These are phyloP conservation scores for Pistacia atlantica DNA, from an alignment of 345 rosid species.

Conservation along the genomic window DNA sequence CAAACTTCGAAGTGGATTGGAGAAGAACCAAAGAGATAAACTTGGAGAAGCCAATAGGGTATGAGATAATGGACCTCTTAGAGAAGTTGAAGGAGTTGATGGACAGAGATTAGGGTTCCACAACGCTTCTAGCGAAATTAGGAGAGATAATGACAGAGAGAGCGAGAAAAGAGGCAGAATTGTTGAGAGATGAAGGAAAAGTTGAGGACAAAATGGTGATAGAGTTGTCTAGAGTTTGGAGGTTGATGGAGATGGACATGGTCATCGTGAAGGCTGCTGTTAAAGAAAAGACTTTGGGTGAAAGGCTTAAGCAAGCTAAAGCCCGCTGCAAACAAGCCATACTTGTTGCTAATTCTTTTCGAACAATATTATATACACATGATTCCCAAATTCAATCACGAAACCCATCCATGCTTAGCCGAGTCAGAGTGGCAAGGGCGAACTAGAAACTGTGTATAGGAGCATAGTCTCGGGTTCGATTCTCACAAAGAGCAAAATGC, in stretches of 20 bases:
- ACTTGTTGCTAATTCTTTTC: constrained; percentile 80
- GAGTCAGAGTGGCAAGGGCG: too few species aligned
- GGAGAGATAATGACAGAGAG: constrained; percentile 92
- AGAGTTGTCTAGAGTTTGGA: constrained; percentile 83
- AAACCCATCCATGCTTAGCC: too few species aligned
- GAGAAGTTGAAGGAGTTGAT: constrained; percentile 72
- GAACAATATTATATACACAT: constrained; percentile 10
- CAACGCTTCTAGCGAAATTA: constrained; percentile 65
- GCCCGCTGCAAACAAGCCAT: constrained; percentile 93
- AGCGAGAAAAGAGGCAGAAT: constrained; percentile 87
- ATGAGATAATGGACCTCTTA: constrained; percentile 79
- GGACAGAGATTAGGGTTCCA: constrained; percentile 78
- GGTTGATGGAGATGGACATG: constrained; percentile 95
- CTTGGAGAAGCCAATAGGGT: constrained; percentile 75
- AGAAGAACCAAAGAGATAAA: constrained; percentile 68
- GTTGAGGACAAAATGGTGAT: constrained; percentile 92
- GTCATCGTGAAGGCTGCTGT: constrained; percentile 93
- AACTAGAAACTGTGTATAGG: too few species aligned
- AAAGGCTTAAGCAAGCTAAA: constrained; percentile 77
- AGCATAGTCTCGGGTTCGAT: too few species aligned
- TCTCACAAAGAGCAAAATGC: too few species aligned
- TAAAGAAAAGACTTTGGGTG: constrained; percentile 66
- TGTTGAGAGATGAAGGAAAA: constrained; percentile 73
- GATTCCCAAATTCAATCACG: neutral
- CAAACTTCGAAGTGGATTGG: constrained; percentile 86